Evolutionary conservation across 1,284 basidiomycete species (phyloP).

Genomic region (Sporisorium sorghi): DNA sequence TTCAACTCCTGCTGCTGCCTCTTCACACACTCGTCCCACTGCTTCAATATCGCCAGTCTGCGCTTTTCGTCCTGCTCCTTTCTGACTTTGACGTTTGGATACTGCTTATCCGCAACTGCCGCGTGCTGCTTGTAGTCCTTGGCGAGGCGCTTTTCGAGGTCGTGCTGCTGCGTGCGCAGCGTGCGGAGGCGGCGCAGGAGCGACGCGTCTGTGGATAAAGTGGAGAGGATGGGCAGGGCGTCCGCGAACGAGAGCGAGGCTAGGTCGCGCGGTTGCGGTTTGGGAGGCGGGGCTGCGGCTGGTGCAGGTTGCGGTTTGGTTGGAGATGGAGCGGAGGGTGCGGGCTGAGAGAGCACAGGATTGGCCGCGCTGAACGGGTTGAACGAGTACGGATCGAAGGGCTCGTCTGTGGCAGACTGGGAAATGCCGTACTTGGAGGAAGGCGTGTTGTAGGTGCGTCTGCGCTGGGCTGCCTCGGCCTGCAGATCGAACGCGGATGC

Average conservation of each 20-base stretch:
- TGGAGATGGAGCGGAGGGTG: constrained; percentile 6
- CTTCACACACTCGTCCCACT: constrained; percentile 26
- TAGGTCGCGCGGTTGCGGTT: constrained; percentile 18
- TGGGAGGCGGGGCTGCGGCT: background rate
- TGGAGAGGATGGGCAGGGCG: constrained; percentile 34
- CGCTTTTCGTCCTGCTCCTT: constrained; percentile 21
- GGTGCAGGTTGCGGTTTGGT: constrained; percentile 8
- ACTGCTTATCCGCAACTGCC: constrained; percentile 27
- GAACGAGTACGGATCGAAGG: constrained; percentile 39
- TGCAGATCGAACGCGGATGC: background rate
- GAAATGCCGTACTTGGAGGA: constrained; percentile 15
- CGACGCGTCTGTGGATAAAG: constrained; percentile 19
- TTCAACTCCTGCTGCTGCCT: constrained; percentile 33
- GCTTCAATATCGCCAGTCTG: constrained; percentile 7
- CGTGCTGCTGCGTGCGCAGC: constrained; percentile 22
- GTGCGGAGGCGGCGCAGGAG: constrained; percentile 18
- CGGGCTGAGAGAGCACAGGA: constrained; percentile 14
- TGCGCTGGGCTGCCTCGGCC: constrained; percentile 22
- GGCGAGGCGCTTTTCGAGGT: constrained; percentile 27
- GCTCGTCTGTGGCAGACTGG: constrained; percentile 5
- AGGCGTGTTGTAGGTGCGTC: constrained; percentile 23
- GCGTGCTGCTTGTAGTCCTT: constrained; percentile 27
- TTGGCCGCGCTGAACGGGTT: constrained; percentile 25
- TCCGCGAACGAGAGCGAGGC: constrained; percentile 30
- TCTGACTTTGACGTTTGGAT: constrained; percentile 21